A percentile compares a stretch with the other conserved stretches of the same genome.
phyloP scores from a whole-genome alignment of 768 basidiomycete genomes.

The Tulasnella sp. region DNA sequence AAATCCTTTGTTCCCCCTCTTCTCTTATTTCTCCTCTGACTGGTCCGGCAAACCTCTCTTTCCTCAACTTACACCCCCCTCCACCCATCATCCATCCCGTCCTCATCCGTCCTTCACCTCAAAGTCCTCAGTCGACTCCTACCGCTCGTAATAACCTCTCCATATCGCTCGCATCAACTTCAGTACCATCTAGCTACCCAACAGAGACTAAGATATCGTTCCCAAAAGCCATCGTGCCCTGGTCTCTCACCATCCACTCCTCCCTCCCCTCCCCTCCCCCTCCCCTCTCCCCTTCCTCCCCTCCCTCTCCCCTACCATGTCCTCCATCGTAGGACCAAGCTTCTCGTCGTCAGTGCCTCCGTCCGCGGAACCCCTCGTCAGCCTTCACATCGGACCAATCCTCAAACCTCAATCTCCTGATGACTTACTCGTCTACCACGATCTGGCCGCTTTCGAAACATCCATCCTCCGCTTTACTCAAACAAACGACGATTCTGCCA shows the following conservation, averaged over 20 bases:
- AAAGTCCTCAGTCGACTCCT: neutral
- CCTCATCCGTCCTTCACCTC: neutral
- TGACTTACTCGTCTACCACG: slow-evolving; percentile 1
- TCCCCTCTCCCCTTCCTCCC: neutral
- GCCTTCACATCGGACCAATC: neutral
- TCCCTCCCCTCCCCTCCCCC: neutral
- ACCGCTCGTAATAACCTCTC: neutral
- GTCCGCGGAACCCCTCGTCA: neutral
- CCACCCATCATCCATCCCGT: slow-evolving; percentile 2
- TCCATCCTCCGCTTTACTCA: neutral
- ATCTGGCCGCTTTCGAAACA: neutral
- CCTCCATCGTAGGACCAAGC: neutral
- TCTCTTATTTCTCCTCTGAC: slow-evolving; percentile 2
- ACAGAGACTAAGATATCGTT: neutral
- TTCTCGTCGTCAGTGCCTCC: neutral
- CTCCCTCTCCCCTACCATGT: neutral
- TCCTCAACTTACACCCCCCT: slow-evolving; percentile 1
- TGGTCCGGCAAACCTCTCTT: neutral
- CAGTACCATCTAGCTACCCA: neutral
- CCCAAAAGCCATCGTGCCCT: neutral
- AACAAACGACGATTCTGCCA: neutral
- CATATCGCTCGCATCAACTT: neutral
- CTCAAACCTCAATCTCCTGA: neutral
- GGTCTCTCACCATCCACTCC: neutral
- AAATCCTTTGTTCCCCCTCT: slow-evolving; percentile 13